Base-by-base conservation (phyloP, 129 eudicot genomes). In the Apium graveolens region DNA sequence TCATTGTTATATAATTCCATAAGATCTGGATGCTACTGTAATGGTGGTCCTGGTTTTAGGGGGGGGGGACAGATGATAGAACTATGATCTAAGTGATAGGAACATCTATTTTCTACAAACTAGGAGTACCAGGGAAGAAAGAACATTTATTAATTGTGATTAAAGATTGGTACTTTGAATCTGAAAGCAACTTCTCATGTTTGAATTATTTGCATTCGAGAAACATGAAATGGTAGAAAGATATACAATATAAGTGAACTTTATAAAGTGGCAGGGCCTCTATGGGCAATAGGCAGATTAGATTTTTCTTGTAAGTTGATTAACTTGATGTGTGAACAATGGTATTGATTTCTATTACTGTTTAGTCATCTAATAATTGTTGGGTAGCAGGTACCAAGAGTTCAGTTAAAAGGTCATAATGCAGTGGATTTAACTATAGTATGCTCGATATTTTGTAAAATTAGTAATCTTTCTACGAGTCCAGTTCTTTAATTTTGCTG, bases 1-100 rank as follows among this genome's bases (percentile, higher is more conserved):
- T 38, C 48, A 35, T 8, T 21, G 14, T 70, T 70, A 20, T 70
- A 39, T 16, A 31, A 70, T 29, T 5, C 11, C 43, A 70, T 17
- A 32, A 34, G 5, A 70, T 38, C n/a, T 70, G 18, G 37, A 11
- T 69, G 51, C 12, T 46, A 18, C 27, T 37, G 45, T 3, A 8
- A 80, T 81, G 84, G 84, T 81, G 84, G 80, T 81, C 80, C 84
- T 81, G 77, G 72, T 69, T 37, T 69, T 11, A 72, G 80, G 76
- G 76, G 66, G 18, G 77, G 80, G 76, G 76, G 66, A 69, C 84
- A 68, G 32, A 39, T 11, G 46, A 53, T 70, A 37, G 48, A 65
- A 65, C 29, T 51, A 24, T 45, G 8, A 7, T 12, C 21, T 21
- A 37, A 62, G 70, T 70, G 24, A 79, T 48, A 5, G 72, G 39